Base-by-base conservation (phyloP, 495 filamentous ascomycete genomes). In the Oleoguttula mirabilis region DNA sequence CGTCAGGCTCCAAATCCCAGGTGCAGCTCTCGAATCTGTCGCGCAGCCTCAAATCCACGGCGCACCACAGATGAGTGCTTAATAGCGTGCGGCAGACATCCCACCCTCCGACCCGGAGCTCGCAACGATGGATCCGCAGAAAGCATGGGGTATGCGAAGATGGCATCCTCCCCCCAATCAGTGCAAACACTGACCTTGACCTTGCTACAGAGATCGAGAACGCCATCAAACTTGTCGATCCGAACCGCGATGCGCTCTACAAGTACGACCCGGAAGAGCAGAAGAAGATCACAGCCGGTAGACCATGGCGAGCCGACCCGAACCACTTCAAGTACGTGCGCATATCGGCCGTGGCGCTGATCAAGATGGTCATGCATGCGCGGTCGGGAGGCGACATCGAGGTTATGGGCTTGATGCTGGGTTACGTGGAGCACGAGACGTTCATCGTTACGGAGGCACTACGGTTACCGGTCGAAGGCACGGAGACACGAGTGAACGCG, bases 361-460 rank as follows among this genome's bases (percentile, higher is more conserved):
- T 96, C 49, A 99, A 99, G 66, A 99, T 99, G 92, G 85, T 93
- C 43, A 96, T 94, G 85, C 92, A 99, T 60, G 92, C 92, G 1
- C 82, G 92, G 16, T 84, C 82, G 0, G 92, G 92, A 36, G 88
- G 90, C 14, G 76, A 77, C 1, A 70, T 96, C 43, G 92, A 99
- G 62, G 73, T 99, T 32, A 99, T 99, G 92, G 92, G 92, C 34
- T 63, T 99, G 53, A 96, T 99, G 92, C 85, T 94, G 64, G 92
- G 92, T 28, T 90, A 92, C 57, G 82, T 94, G 23, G 71, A 79
- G 33, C 75, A 82, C 37, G 70, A 78, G 41, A 84, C 85, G 3
- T 80, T 99, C 55, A 77, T 99, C 34, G 81, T 99, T 10, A 96
- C 86, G 3, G 92, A 99, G 58, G 84, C 87, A 12, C 90, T 94